These are phyloP conservation scores for Xylariaceae sp. DNA, from an alignment of 2,329 filamentous ascomycete species.

Conservation along the genomic window DNA sequence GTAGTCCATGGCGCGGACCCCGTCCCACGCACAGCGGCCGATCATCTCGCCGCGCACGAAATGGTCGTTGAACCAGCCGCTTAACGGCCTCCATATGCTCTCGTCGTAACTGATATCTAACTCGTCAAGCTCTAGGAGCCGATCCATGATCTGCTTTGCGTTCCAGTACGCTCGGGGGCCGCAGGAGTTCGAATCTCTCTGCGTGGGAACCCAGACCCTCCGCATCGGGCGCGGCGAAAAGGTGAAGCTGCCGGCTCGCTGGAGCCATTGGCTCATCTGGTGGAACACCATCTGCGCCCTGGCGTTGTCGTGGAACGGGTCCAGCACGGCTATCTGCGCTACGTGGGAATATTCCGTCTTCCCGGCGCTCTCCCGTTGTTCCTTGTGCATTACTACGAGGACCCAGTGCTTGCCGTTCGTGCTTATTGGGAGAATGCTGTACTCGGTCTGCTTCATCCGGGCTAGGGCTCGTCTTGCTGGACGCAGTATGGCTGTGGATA, in stretches of 20 bases:
- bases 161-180: conserved; percentile 26
- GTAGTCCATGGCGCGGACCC: conserved; percentile 22
- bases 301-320: background rate
- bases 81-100: conserved; percentile 18
- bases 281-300: background rate
- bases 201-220: conserved; percentile 16
- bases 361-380: background rate
- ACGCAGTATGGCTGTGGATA: background rate
- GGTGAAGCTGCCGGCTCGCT: background rate
- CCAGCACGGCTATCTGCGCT: conserved; percentile 18
- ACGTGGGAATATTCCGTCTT: conserved; percentile 14
- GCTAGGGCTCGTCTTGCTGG: background rate
- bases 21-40: conserved; percentile 19
- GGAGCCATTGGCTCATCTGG: conserved; percentile 8
- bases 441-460: conserved; percentile 15
- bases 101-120: background rate
- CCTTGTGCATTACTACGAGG: conserved; percentile 22
- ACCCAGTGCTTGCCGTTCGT: conserved; percentile 22
- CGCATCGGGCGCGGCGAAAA: conserved; percentile 1
- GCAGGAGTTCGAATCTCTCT: conserved; percentile 21
- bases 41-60: conserved; percentile 29
- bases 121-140: conserved; percentile 16
- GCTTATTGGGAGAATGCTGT: conserved; percentile 23
- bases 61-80: conserved; percentile 25
- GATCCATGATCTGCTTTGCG: conserved; percentile 23